A percentile compares a stretch with the other conserved stretches of the same genome.
phyloP scores from a whole-genome alignment of 2,329 filamentous ascomycete genomes.

The Teratosphaeria epicoccoides region DNA sequence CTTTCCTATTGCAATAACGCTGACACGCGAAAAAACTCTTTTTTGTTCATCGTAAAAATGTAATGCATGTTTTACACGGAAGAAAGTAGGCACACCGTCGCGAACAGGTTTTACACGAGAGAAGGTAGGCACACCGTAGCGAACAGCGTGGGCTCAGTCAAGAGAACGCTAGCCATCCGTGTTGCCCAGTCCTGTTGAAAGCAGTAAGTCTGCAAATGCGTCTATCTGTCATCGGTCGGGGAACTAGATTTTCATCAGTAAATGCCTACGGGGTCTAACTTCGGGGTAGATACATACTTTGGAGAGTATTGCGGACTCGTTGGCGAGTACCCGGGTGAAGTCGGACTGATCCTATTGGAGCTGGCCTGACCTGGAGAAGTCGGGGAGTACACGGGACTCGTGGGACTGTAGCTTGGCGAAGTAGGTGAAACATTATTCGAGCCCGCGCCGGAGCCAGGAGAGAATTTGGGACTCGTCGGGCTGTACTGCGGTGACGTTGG shows the following conservation, averaged over 20 bases:
- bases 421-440: slow-evolving; percentile 25
- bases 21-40: background rate
- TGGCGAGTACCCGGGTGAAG: slow-evolving; percentile 39
- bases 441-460: background rate
- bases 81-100: background rate
- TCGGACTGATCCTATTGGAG: slow-evolving; percentile 23
- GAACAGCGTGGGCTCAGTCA: slow-evolving; percentile 23
- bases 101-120: slow-evolving; percentile 4
- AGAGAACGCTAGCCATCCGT: slow-evolving; percentile 21
- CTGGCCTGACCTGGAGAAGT: slow-evolving; percentile 20
- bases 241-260: slow-evolving; percentile 14
- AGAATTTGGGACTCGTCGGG: slow-evolving; percentile 51
- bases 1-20: slow-evolving; percentile 3
- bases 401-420: slow-evolving; percentile 41
- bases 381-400: slow-evolving; percentile 43
- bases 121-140: background rate
- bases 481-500: slow-evolving; percentile 1
- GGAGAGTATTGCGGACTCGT: slow-evolving; percentile 42
- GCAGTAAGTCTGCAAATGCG: slow-evolving; percentile 4
- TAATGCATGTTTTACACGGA: slow-evolving; percentile 5
- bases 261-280: background rate
- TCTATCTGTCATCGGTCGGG: slow-evolving; percentile 15
- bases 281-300: slow-evolving; percentile 29
- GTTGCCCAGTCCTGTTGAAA: background rate
- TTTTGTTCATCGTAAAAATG: slow-evolving; percentile 2